Evolutionary conservation across 768 basidiomycete genomes (phyloP), one percentile per base, ranked within the genome.

Genomic region (Cystobasidium ongulense): DNA sequence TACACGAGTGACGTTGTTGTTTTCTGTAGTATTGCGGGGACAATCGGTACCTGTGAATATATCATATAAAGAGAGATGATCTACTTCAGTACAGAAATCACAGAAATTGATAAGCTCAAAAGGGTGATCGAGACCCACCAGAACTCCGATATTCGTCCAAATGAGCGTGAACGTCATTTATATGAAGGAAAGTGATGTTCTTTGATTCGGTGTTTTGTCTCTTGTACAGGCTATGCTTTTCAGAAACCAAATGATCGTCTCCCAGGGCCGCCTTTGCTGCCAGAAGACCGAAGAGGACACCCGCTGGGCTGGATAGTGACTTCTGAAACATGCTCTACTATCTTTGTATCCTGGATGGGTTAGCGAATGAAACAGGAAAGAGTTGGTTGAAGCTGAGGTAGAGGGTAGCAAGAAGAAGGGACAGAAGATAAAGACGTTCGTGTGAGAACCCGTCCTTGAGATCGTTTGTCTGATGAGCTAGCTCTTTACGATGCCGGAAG

Each of bases 121-220:
- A 25, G 39, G 36, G 21, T 52, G 18, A 43, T 17, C 54, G 50
- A 11, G 17, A 35, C 39, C 21, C 27, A 50, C 39, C 23, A 1
- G 33, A 68, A 53, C 54, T 46, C n/a, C 61, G 41, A 27, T 23
- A 75, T 66, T 77, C 76, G 76, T 84, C 83, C 0, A 84, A 77
- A 76, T 84, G 83, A 75, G 83, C 83, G 74, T 84, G 83, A 21
- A 84, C 82, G 76, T 84, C 83, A 76, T 84, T 85, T 64, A 83
- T 76, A 74, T 84, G 84, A 71, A 83, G 81, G 64, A 84, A 79
- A 13, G 81, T 77, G 66, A 78, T 66, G 67, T 78, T 79, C 63
- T 78, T 74, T 38, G 68, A 62, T 23, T 23, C 65, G 21, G 17
- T 38, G 1, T 46, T 29, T 27, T 68, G 66, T 23, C 38, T 46